Evolutionary conservation across 345 rosid genomes (phyloP).

Genomic region (Eutrema heterophyllum): DNA sequence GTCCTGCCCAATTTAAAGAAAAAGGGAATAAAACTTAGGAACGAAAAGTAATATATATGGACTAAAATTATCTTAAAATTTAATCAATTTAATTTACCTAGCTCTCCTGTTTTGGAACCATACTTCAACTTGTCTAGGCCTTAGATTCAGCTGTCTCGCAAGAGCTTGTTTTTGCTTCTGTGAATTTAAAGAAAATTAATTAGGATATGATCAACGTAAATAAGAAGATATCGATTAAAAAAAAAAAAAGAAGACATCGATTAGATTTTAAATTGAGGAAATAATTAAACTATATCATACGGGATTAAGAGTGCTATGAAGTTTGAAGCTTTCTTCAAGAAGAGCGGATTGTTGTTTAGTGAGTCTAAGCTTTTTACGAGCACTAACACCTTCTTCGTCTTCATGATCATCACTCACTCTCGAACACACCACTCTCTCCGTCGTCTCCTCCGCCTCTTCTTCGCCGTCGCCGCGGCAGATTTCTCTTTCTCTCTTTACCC

Average conservation of each 20-base stretch:
- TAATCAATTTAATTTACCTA: slow-evolving; percentile 41
- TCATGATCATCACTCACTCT: slow-evolving; percentile 46
- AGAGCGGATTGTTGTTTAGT: slow-evolving; percentile 90
- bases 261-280: neutral
- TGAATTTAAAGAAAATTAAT: neutral
- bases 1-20: slow-evolving; percentile 49
- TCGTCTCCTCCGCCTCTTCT: slow-evolving; percentile 41
- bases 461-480: slow-evolving; percentile 47
- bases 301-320: slow-evolving; percentile 89
- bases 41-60: neutral
- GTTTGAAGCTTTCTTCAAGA: slow-evolving; percentile 93
- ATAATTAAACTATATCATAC: slow-evolving; percentile 38
- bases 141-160: slow-evolving; percentile 82
- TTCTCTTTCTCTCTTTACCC: slow-evolving; percentile 63
- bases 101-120: slow-evolving; percentile 99
- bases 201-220: neutral
- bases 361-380: slow-evolving; percentile 89
- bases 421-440: slow-evolving; percentile 32
- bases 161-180: slow-evolving; percentile 92
- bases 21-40: neutral
- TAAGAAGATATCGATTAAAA: neutral
- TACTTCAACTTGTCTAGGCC: slow-evolving; percentile 96
- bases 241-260: neutral
- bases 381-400: slow-evolving; percentile 51
- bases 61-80: neutral